These are phyloP conservation scores for Pichia inconspicua DNA, from an alignment of 1,139 yeast genomes.

Conservation along the genomic window DNA sequence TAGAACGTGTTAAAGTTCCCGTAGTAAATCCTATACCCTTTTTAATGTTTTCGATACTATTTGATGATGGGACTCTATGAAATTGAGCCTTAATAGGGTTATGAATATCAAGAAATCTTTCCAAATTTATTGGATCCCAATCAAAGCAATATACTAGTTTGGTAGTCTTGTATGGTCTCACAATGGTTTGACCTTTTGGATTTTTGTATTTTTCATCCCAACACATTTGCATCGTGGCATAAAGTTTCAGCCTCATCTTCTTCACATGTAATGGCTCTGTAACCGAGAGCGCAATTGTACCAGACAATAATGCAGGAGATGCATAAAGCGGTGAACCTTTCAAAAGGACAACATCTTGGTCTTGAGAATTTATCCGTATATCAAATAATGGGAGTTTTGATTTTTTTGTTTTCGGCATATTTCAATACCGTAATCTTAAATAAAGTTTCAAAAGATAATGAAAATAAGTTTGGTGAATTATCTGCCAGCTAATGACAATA, in stretches of 20 bases:
- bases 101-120: slow-evolving; percentile 20
- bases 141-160: slow-evolving; percentile 62
- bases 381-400: slow-evolving; percentile 45
- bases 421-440: not conserved
- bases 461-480: too few species aligned
- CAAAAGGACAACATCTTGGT: slow-evolving; percentile 72
- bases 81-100: slow-evolving; percentile 13
- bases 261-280: slow-evolving; percentile 68
- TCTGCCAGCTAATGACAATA: not conserved
- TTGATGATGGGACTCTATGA: slow-evolving; percentile 14
- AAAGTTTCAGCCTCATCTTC: slow-evolving; percentile 52
- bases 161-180: slow-evolving; percentile 52
- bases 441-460: too few species aligned
- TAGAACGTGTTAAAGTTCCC: slow-evolving; percentile 25
- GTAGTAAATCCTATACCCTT: slow-evolving; percentile 23
- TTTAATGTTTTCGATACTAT: slow-evolving; percentile 8
- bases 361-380: slow-evolving; percentile 55
- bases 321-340: slow-evolving; percentile 78
- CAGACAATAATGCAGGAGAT: slow-evolving; percentile 64
- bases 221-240: slow-evolving; percentile 54
- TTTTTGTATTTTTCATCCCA: slow-evolving; percentile 47
- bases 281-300: slow-evolving; percentile 70
- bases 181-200: slow-evolving; percentile 35
- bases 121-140: slow-evolving; percentile 64
- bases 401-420: slow-evolving; percentile 18